These are phyloP conservation scores for Solidago caesia DNA, from an alignment of 129 eudicot genomes.

Conservation along the genomic window DNA sequence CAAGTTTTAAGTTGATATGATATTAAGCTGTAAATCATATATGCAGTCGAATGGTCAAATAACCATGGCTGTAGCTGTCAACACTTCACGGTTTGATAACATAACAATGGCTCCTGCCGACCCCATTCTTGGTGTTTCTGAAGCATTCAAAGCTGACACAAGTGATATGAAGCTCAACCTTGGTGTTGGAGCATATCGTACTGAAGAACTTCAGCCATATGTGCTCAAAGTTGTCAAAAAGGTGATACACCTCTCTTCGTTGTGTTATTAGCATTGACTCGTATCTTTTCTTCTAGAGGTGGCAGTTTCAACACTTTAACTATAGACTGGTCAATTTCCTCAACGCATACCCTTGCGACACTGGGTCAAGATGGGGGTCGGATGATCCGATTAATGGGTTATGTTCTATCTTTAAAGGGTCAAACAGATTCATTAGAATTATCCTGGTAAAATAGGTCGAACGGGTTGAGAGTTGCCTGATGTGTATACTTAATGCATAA, in stretches of 20 bases:
- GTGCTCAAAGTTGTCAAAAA: slow-evolving; percentile 95
- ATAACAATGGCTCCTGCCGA: slow-evolving; percentile 98
- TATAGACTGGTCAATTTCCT: neutral
- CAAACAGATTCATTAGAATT: neutral
- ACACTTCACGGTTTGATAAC: slow-evolving; percentile 71
- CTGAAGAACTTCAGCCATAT: slow-evolving; percentile 95
- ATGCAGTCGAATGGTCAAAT: slow-evolving; percentile 58
- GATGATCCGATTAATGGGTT: neutral
- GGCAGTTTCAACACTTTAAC: neutral
- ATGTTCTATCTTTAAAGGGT: neutral
- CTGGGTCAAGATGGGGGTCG: no score
- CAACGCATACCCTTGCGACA: no score
- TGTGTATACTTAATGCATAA: neutral
- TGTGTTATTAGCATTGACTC: neutral
- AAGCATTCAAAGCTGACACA: slow-evolving; percentile 93
- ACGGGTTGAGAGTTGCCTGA: neutral
- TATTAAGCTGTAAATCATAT: slow-evolving; percentile 10
- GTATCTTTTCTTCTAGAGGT: neutral
- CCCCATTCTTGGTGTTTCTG: slow-evolving; percentile 97
- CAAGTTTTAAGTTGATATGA: slow-evolving; percentile 11
- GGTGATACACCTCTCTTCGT: slow-evolving; percentile 26
- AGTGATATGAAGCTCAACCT: slow-evolving; percentile 89
- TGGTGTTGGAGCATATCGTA: slow-evolving; percentile 97
- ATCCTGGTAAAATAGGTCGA: neutral
- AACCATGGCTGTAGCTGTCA: slow-evolving; percentile 64